These are phyloP conservation scores for Macrophomina pseudophaseolina DNA, from an alignment of 2,329 filamentous ascomycete species.

Conservation along the genomic window DNA sequence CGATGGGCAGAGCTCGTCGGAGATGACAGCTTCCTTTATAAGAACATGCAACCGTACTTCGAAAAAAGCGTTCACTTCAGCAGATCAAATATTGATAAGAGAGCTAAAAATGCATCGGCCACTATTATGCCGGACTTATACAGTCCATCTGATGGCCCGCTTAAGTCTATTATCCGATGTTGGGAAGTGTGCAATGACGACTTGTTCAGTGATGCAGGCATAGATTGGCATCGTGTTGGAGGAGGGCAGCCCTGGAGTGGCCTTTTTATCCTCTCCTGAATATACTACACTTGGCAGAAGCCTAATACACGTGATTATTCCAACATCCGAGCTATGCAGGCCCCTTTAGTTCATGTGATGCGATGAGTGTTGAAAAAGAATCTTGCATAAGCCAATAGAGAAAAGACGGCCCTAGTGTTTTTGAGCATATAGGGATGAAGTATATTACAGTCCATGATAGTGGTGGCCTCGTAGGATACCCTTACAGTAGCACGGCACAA, in stretches of 20 bases:
- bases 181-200: no score
- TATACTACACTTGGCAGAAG: no score
- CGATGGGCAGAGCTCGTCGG: conserved; percentile 32
- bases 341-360: conserved; percentile 32
- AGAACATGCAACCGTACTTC: conserved; percentile 31
- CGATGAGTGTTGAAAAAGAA: not conserved
- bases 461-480: conserved; percentile 34
- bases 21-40: conserved; percentile 31
- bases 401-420: not conserved
- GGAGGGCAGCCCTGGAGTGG: no score
- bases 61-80: conserved; percentile 30
- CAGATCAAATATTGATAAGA: conserved; percentile 1
- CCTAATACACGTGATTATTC: no score
- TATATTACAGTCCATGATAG: conserved; percentile 33
- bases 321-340: conserved; percentile 37
- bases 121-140: not conserved
- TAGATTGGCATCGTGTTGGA: no score
- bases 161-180: no score
- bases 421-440: conserved; percentile 33
- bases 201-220: no score
- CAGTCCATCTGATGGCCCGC: conserved; percentile 27
- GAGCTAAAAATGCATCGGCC: not conserved
- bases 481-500: conserved; percentile 39
- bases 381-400: not conserved
- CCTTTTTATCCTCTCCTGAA: no score